Evolutionary conservation across 495 filamentous ascomycete genomes (phyloP), one percentile per base, ranked within the genome.

Genomic region (Podospora australis): DNA sequence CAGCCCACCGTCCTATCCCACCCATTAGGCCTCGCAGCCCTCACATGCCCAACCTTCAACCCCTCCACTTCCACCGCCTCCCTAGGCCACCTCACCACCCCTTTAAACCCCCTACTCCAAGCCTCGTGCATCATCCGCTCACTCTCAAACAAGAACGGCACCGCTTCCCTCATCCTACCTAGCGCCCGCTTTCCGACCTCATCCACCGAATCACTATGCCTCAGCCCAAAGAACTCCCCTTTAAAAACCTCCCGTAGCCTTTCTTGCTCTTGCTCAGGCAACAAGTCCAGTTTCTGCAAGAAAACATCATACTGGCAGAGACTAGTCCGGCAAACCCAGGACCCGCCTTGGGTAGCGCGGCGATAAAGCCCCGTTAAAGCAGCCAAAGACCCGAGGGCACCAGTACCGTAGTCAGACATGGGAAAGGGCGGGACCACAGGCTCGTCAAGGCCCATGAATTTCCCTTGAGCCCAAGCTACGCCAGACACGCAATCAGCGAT

Each of bases 391-490:
- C 82, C 83, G 66, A 84, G 78, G 52, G 59, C 70, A 3, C 79
- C 86, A 2, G 86, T 87, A 23, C 85, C 81, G 63, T 91, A 89
- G 66, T 89, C 86, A 29, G 81, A 86, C 70, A 87, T 88, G 19
- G 86, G 87, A 64, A 88, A 89, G 0, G 84, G 84, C 39, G 86
- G 86, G 0, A 88, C 78, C n/a, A 88, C 77, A 3, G 86, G 85
- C 52, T 81, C 79, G 9, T 74, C 57, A 8, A 79, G 66, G 9
- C 83, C 82, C 83, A 90, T 88, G 64, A 81, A 83, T 36, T 75
- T 49, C 8, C 84, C 85, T 62, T 88, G 86, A 3, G 78, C 79
- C 83, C 83, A 88, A 5, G 85, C 84, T 6, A 87, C 70, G 13
- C 84, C 82, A 17, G 64, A 58, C 39, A 69, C 65, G 43, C 64